Evolutionary conservation across 176 grass and related monocot genomes (phyloP).

Genomic region (Carex littledalei): DNA sequence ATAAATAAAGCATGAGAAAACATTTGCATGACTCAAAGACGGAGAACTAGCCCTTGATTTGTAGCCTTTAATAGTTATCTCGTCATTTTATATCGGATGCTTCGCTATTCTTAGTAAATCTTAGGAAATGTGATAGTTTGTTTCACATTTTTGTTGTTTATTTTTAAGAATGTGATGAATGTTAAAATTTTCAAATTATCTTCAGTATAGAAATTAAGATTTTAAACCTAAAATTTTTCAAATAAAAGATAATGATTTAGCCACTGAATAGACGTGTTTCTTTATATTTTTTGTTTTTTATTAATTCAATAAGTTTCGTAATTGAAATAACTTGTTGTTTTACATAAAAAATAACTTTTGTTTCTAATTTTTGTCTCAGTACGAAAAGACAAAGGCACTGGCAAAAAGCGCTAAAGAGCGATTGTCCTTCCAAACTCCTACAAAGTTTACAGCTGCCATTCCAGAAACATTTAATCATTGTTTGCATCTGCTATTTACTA

Average conservation of each 20-base stretch:
- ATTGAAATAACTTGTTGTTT: neutral
- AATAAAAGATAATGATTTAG: no score
- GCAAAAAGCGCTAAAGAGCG: slow-evolving; percentile 7
- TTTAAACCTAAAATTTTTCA: no score
- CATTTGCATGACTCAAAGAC: neutral
- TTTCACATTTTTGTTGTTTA: neutral
- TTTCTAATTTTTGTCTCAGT: neutral
- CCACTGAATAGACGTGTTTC: no score
- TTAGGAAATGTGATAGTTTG: neutral
- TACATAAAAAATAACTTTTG: no score
- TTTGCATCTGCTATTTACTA: slow-evolving; percentile 33
- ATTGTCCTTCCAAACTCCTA: slow-evolving; percentile 21
- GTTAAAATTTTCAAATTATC: no score
- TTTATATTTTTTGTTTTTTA: neutral
- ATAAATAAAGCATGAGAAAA: neutral
- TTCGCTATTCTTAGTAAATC: neutral
- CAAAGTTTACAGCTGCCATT: slow-evolving; percentile 54
- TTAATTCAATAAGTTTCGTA: neutral
- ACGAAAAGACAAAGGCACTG: neutral
- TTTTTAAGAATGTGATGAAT: neutral
- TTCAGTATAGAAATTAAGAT: no score
- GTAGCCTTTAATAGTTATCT: neutral
- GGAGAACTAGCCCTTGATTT: neutral
- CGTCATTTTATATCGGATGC: neutral
- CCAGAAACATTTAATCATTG: slow-evolving; percentile 69